Base-by-base conservation (phyloP, 1,284 basidiomycete species). In the Marasmius sp. region DNA sequence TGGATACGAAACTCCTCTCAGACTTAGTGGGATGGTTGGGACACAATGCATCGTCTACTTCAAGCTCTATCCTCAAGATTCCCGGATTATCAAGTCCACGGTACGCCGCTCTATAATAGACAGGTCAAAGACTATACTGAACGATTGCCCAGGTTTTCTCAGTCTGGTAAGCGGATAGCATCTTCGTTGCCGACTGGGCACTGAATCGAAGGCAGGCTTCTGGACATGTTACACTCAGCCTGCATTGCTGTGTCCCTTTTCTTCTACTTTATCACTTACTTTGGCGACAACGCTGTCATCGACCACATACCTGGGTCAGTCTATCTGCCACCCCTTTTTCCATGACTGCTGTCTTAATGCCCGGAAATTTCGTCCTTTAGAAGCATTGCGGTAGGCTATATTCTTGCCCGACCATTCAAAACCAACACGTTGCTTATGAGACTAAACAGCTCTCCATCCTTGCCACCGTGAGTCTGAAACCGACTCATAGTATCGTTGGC, bases 11-110 rank as follows among this genome's bases (percentile, higher is more conserved):
- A 18, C 27, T 48, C n/a, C 41, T 43, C 48, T 34, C 36, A 83
- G 81, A 8, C 72, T 83, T 54, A 79, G 79, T 3, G 81, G 81
- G 18, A 66, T 80, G n/a, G 79, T 78, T 4, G 65, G 72, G 14
- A 75, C 78, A 10, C 81, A 83, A 63, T 71, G 70, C 1, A 74
- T 80, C 45, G 69, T 75, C 20, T 83, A 83, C 66, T 73, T 77
- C 62, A 81, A 75, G 61, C 64, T 75, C 20, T 83, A 80, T 64
- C 74, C 77, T 6, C 62, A 61, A 5, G 81, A 83, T 65, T 53
- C 62, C 3, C 6, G 51, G 6, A 55, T 58, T 34, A 51, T 76
- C 27, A 83, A 79, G 67, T 41, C 65, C 5, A 66, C 79, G 59
- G 81, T 83, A 57, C 62, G 75, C 69, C n/a, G 20, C 45, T 8